A percentile compares a stretch with the other conserved stretches of the same genome.
Conservation (phyloP, 2,329 filamentous ascomycete genomes). For the Scorias spongiosa region DNA sequence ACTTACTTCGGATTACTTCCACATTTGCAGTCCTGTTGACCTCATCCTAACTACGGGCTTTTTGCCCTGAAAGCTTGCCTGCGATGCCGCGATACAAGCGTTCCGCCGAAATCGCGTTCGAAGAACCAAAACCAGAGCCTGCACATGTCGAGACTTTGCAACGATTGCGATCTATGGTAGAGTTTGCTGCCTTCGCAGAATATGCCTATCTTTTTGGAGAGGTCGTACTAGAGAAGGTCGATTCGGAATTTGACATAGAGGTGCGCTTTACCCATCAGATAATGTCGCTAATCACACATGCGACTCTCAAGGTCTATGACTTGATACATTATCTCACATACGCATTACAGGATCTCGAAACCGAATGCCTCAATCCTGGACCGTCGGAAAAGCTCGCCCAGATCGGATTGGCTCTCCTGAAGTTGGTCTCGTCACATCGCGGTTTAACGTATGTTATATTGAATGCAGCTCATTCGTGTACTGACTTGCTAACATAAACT, state of each 20-base stretch:
- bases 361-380: conserved; percentile 65
- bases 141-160: conserved; percentile 36
- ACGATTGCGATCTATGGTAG: conserved; percentile 78
- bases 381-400: conserved; percentile 60
- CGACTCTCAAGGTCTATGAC: neutral
- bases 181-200: conserved; percentile 86
- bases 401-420: conserved; percentile 74
- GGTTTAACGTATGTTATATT: conserved; percentile 60
- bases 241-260: conserved; percentile 78
- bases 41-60: too few species aligned
- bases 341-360: conserved; percentile 59
- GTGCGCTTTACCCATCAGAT: conserved; percentile 37
- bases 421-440: conserved; percentile 85
- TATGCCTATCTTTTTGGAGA: conserved; percentile 87
- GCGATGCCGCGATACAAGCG: neutral
- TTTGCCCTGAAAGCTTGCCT: too few species aligned
- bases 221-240: conserved; percentile 57
- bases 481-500: conserved; percentile 3
- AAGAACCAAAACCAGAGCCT: neutral
- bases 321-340: conserved; percentile 9
- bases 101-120: neutral
- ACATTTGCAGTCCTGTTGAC: too few species aligned
- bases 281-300: neutral
- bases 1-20: too few species aligned
- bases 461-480: conserved; percentile 3